phyloP scores from a whole-genome alignment of 306 rosid species.

The Vigna angularis region DNA sequence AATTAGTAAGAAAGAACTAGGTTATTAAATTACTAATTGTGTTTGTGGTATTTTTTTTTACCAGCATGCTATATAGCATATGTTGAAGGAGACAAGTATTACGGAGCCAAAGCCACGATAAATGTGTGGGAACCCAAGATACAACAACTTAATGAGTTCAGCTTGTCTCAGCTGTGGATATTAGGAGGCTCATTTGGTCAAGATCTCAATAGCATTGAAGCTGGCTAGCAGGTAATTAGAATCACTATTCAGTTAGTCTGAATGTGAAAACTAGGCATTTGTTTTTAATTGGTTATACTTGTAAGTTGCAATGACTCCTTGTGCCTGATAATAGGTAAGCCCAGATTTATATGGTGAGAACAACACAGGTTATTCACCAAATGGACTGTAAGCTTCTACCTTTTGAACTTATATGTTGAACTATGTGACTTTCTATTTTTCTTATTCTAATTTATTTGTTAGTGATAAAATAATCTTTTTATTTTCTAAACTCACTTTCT shows the following conservation, averaged over 20 bases:
- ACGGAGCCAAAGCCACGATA: slow-evolving; percentile 96
- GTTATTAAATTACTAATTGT: neutral
- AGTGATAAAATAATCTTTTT: neutral
- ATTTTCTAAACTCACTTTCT: neutral
- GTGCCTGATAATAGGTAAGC: slow-evolving; percentile 22
- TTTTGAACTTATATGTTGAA: neutral
- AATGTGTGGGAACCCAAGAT: slow-evolving; percentile 99
- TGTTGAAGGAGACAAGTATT: slow-evolving; percentile 92
- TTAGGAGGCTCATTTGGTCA: slow-evolving; percentile 97
- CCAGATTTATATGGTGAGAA: slow-evolving; percentile 66
- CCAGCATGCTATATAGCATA: slow-evolving; percentile 95
- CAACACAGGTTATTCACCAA: slow-evolving; percentile 95
- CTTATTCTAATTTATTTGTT: slow-evolving; percentile 2
- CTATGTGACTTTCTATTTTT: neutral
- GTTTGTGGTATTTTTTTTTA: slow-evolving; percentile 23
- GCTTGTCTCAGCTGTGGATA: slow-evolving; percentile 97
- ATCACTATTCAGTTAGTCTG: neutral
- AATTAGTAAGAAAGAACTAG: too few species aligned
- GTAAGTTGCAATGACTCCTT: neutral
- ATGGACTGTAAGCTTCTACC: slow-evolving; percentile 82
- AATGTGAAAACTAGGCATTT: neutral
- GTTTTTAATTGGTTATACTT: neutral
- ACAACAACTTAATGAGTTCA: slow-evolving; percentile 93
- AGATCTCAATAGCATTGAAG: slow-evolving; percentile 99
- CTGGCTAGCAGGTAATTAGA: slow-evolving; percentile 95